phyloP scores from a whole-genome alignment of 2,329 filamentous ascomycete genomes.

The Stenocarpella maydis region DNA sequence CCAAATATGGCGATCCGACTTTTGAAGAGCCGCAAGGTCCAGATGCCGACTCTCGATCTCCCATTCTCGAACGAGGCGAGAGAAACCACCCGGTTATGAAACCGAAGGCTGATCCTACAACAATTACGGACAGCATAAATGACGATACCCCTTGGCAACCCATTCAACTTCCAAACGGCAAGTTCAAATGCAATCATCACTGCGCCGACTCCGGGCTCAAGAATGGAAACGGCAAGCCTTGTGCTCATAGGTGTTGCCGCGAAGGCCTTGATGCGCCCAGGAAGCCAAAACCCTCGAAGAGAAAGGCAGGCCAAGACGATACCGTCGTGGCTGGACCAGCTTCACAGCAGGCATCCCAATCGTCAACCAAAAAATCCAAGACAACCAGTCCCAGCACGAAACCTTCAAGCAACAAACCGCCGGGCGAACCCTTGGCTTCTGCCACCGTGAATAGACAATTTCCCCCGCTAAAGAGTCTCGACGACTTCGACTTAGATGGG shows the following conservation, averaged over 20 bases:
- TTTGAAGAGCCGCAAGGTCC: background rate
- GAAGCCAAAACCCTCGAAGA: slow-evolving; percentile 50
- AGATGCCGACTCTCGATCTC: background rate
- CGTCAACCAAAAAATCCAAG: background rate
- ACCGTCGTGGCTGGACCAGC: background rate
- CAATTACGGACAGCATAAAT: slow-evolving; percentile 1
- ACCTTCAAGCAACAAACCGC: background rate
- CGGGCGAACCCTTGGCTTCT: too few species aligned
- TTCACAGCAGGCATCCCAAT: background rate
- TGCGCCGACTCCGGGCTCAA: slow-evolving; percentile 56
- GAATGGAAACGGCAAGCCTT: slow-evolving; percentile 53
- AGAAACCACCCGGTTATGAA: background rate
- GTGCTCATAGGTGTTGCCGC: slow-evolving; percentile 77
- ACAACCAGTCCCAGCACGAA: too few species aligned
- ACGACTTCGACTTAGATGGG: slow-evolving; percentile 24
- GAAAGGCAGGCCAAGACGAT: slow-evolving; percentile 38
- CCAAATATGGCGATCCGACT: slow-evolving; percentile 33
- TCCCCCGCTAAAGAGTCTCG: background rate
- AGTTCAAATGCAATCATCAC: slow-evolving; percentile 76
- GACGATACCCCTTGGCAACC: slow-evolving; percentile 45
- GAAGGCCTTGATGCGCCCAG: slow-evolving; percentile 73
- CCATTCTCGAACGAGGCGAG: background rate
- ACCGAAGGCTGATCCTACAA: background rate
- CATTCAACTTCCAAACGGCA: slow-evolving; percentile 70
- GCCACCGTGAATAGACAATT: background rate